Percentiles rank a stretch among this genome's conserved stretches.
Conservation (phyloP, 192 early-diverging fungal species). For the Oehlia diaphana region DNA sequence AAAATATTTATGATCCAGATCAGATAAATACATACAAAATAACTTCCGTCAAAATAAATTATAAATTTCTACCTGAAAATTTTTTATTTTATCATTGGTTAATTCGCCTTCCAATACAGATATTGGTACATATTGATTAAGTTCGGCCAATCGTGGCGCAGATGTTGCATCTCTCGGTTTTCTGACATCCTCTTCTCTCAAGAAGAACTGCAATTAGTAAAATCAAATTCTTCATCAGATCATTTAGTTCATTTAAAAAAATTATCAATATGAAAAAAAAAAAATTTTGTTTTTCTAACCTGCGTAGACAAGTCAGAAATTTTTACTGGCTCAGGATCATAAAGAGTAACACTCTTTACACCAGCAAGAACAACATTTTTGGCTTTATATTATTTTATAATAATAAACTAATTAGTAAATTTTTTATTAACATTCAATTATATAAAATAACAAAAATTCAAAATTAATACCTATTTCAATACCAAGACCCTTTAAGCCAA, state of each 20-base stretch:
- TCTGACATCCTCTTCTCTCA: constrained; percentile 81
- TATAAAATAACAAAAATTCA: neutral
- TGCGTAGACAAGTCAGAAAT: constrained; percentile 88
- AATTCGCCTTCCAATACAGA: constrained; percentile 78
- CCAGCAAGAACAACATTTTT: constrained; percentile 99
- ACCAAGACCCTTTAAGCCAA: constrained; percentile 95
- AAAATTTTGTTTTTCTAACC: constrained; percentile 41
- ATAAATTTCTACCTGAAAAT: constrained; percentile 50
- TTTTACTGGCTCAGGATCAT: constrained; percentile 77
- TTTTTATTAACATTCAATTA: neutral
- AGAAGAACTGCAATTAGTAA: constrained; percentile 74
- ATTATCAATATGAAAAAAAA: neutral
- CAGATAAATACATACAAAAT: constrained; percentile 16
- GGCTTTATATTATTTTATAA: constrained; percentile 50
- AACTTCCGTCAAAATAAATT: no score
- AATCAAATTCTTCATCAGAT: neutral
- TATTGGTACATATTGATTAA: constrained; percentile 97
- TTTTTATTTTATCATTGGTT: constrained; percentile 61
- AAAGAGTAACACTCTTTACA: constrained; percentile 97
- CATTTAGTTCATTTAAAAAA: neutral
- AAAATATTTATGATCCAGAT: neutral
- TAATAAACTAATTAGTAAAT: neutral
- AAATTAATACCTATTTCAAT: constrained; percentile 85
- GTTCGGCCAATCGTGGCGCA: constrained; percentile 82
- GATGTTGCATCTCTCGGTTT: constrained; percentile 78